phyloP scores from a whole-genome alignment of 2,329 filamentous ascomycete species.

The Alternaria sp. region DNA sequence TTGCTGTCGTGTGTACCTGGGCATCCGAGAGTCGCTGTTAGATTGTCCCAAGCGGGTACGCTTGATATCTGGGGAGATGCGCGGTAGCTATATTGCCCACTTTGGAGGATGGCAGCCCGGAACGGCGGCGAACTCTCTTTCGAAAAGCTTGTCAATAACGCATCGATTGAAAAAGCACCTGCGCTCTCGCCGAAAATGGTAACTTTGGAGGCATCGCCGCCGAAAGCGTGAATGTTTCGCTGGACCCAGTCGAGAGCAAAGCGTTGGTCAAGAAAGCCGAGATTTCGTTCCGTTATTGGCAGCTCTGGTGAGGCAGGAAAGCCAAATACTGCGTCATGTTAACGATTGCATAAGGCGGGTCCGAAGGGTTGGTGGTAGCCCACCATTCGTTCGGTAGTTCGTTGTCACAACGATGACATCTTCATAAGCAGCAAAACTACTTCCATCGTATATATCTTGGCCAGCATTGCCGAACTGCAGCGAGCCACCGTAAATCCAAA shows the following conservation, averaged over 20 bases:
- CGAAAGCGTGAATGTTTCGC: constrained; percentile 59
- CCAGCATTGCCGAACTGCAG: constrained; percentile 37
- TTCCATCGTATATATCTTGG: constrained; percentile 38
- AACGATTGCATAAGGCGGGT: not conserved
- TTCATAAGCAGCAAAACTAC: constrained; percentile 40
- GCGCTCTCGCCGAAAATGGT: constrained; percentile 55
- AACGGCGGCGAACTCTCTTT: constrained; percentile 36
- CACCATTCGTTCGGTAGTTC: constrained; percentile 46
- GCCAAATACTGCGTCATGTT: constrained; percentile 36
- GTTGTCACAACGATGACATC: constrained; percentile 41
- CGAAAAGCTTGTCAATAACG: constrained; percentile 39
- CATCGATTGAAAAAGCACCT: constrained; percentile 38
- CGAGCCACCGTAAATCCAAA: constrained; percentile 46
- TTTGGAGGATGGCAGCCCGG: constrained; percentile 43
- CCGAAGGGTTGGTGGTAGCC: not conserved
- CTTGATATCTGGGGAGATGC: constrained; percentile 19
- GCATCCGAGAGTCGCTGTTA: constrained; percentile 35
- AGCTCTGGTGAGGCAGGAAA: constrained; percentile 38
- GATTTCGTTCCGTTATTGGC: constrained; percentile 49
- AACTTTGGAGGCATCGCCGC: constrained; percentile 59
- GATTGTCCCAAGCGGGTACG: constrained; percentile 32
- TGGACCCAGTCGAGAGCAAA: constrained; percentile 64
- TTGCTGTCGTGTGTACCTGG: constrained; percentile 27
- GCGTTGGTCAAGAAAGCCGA: constrained; percentile 66
- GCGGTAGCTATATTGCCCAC: constrained; percentile 38